Base-by-base conservation (phyloP, 768 basidiomycete genomes). In the Leccinum incarnatum region DNA sequence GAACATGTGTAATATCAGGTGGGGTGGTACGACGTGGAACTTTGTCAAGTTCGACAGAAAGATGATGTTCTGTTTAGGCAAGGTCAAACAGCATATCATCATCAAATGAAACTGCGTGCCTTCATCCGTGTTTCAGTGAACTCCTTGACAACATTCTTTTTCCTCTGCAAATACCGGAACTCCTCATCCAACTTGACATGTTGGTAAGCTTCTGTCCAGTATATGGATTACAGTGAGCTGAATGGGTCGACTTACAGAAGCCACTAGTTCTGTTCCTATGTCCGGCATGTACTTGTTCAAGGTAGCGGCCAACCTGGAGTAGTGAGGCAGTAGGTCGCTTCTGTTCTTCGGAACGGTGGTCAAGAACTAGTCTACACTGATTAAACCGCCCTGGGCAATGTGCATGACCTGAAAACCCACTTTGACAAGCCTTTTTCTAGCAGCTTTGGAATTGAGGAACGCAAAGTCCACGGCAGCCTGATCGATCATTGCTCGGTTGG, bases 381-480 rank as follows among this genome's bases (percentile, higher is more conserved):
- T 64, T 25, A 42, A 56, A 59, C 46, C 54, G 64, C 4, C 23
- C 54, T 19, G 25, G 34, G 37, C 36, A 50, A 55, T 23, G 49
- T 32, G n/a, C 23, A 40, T n/a, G 30, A 2, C 15, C 46, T 56
- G 50, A 25, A 61, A 51, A 55, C 62, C 56, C 47, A 95, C 95
- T 83, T 87, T 95, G 63, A 93, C 80, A 42, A 98, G 81, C 56
- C 97, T 77, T 72, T 96, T 98, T 65, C 97, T 80, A 12, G 95
- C 93, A 21, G 96, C 94, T 72, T 98, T 98, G 46, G 94, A 95
- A 69, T 98, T 99, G 57, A 99, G 78, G 68, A 95, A 93, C 0
- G 94, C 93, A 72, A 99, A 99, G 62, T 99, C 96, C 40, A 98
- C 85, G 0, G 95, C 95, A 29, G 89, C 88, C 74, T 96, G 93